Evolutionary conservation across 768 basidiomycete genomes (phyloP).

Genomic region (Mycena vulgaris): DNA sequence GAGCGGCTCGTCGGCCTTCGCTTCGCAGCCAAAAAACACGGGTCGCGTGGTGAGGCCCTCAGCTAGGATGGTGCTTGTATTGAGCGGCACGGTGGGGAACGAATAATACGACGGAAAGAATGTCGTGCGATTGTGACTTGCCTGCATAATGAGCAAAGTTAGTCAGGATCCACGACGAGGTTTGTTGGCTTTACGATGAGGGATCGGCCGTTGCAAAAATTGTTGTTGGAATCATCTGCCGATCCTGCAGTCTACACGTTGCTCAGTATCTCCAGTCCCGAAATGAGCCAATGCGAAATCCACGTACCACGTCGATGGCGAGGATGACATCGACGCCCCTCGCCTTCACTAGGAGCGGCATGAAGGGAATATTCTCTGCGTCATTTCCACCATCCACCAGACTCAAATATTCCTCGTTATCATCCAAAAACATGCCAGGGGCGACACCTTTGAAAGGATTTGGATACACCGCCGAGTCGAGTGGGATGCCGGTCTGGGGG

Average conservation of each 20-base stretch:
- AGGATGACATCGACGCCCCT: background rate
- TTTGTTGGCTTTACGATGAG: no score
- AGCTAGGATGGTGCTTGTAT: constrained; percentile 46
- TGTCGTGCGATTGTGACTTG: no score
- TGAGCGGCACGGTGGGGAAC: constrained; percentile 51
- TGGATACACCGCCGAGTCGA: background rate
- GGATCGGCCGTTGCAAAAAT: no score
- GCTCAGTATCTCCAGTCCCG: no score
- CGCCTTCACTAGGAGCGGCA: background rate
- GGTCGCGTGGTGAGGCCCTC: constrained; percentile 55
- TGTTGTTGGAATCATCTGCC: no score
- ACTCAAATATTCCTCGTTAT: background rate
- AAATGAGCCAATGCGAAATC: no score
- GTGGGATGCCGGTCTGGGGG: no score
- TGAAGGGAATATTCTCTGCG: background rate
- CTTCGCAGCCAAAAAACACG: constrained; percentile 64
- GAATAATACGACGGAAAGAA: no score
- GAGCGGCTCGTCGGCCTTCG: constrained; percentile 41
- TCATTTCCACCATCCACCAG: background rate
- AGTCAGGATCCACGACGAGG: no score
- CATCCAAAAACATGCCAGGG: background rate
- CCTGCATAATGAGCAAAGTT: no score
- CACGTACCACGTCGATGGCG: background rate
- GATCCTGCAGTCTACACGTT: no score
- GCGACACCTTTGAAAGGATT: background rate